Conservation (phyloP, 2,329 filamentous ascomycete genomes). For the Aureobasidium namibiae region DNA sequence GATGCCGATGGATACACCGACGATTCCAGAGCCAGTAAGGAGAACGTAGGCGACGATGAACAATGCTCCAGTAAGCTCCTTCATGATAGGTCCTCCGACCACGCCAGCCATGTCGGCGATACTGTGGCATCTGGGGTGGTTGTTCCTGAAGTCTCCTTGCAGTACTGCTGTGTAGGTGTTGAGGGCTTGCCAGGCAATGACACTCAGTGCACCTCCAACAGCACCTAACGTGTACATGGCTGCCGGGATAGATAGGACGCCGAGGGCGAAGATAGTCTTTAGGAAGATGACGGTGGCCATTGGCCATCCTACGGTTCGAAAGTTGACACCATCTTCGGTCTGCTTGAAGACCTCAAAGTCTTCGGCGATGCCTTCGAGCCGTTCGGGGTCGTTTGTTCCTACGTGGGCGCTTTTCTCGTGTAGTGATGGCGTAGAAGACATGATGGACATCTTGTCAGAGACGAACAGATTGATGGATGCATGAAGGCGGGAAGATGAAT, state of each 20-base stretch:
- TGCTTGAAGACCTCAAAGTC: conserved; percentile 44
- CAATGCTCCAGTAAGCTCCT: conserved; percentile 46
- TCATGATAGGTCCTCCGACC: conserved; percentile 44
- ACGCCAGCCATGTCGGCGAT: conserved; percentile 52
- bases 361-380: conserved; percentile 35
- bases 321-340: conserved; percentile 41
- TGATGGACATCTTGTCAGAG: neutral
- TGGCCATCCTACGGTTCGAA: conserved; percentile 47
- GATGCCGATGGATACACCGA: conserved; percentile 50
- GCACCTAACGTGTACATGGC: conserved; percentile 42
- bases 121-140: conserved; percentile 43
- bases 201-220: conserved; percentile 39
- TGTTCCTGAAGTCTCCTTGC: conserved; percentile 44
- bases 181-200: conserved; percentile 40
- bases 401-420: neutral
- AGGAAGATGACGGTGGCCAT: conserved; percentile 46
- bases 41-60: conserved; percentile 53
- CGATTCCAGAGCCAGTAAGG: conserved; percentile 48
- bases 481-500: neutral
- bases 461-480: neutral
- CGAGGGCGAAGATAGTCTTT: conserved; percentile 40
- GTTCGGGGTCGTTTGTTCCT: conserved; percentile 29
- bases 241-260: conserved; percentile 42
- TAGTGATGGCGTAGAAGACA: neutral
- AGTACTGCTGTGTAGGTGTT: conserved; percentile 43